These are phyloP conservation scores for Astrephomene gubernaculifera DNA, from an alignment of 139 green algal genomes.

Conservation along the genomic window DNA sequence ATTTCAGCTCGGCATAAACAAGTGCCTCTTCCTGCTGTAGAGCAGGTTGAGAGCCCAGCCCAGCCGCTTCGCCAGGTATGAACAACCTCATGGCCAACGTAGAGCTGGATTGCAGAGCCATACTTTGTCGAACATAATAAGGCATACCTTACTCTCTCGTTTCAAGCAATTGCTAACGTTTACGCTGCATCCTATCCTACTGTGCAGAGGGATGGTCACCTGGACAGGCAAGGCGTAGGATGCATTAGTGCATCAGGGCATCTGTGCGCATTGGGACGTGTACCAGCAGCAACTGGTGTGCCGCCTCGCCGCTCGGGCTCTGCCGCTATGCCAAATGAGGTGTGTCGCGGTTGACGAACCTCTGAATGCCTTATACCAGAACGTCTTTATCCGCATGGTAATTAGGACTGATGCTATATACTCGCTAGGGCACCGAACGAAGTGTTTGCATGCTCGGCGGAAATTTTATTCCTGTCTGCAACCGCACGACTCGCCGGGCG, in stretches of 20 bases:
- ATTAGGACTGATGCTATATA: too few relatives aligned
- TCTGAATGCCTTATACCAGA: background rate
- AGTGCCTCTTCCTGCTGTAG: background rate
- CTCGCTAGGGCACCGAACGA: too few relatives aligned
- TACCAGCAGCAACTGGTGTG: background rate
- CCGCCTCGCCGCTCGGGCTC: background rate
- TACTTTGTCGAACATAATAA: too few relatives aligned
- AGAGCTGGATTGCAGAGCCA: too few relatives aligned
- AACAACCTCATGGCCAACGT: too few relatives aligned
- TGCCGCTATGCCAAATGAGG: background rate
- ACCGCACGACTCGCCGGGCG: too few relatives aligned
- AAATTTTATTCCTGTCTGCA: too few relatives aligned
- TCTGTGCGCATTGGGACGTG: background rate
- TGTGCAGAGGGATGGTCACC: slow-evolving; percentile 11
- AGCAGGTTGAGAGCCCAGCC: background rate
- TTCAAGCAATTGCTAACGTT: too few relatives aligned
- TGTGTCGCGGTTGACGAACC: background rate
- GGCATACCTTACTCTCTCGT: too few relatives aligned
- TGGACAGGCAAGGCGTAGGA: background rate
- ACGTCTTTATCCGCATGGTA: too few relatives aligned
- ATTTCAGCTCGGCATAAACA: slow-evolving; percentile 8
- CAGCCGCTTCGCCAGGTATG: background rate
- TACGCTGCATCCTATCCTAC: too few relatives aligned
- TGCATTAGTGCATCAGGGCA: background rate
- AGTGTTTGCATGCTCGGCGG: too few relatives aligned